Evolutionary conservation across 768 basidiomycete genomes (phyloP).

Genomic region (Pisolithus sp.): DNA sequence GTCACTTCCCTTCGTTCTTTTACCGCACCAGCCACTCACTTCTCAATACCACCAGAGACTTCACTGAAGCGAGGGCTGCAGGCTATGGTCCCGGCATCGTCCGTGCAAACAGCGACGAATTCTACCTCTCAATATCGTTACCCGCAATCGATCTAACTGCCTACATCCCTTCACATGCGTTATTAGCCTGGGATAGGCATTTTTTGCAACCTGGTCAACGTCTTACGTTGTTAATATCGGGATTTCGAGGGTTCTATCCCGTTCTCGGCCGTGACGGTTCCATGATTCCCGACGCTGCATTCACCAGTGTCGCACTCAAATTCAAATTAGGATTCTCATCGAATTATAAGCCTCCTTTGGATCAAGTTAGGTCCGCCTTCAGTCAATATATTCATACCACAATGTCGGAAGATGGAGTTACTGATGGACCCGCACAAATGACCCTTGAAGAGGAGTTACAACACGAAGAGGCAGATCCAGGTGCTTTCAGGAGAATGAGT

Average conservation of each 20-base stretch:
- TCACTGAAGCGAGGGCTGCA: slow-evolving; percentile 49
- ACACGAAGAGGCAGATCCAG: slow-evolving; percentile 32
- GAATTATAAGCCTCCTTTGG: slow-evolving; percentile 52
- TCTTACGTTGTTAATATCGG: slow-evolving; percentile 60
- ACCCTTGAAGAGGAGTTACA: neutral
- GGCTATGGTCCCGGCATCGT: slow-evolving; percentile 57
- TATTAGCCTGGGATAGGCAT: slow-evolving; percentile 70
- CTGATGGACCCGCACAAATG: slow-evolving; percentile 1
- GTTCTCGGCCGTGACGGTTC: slow-evolving; percentile 39
- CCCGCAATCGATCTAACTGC: slow-evolving; percentile 46
- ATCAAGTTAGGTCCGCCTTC: slow-evolving; percentile 41
- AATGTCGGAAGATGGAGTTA: slow-evolving; percentile 37
- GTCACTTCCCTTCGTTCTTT: no score
- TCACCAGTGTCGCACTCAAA: slow-evolving; percentile 30
- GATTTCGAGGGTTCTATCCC: slow-evolving; percentile 50
- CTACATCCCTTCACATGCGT: slow-evolving; percentile 53
- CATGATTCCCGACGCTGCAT: slow-evolving; percentile 30
- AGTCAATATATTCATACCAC: slow-evolving; percentile 40
- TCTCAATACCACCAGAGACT: slow-evolving; percentile 38
- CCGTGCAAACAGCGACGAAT: slow-evolving; percentile 43
- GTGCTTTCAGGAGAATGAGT: slow-evolving; percentile 53
- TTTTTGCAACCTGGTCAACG: slow-evolving; percentile 52
- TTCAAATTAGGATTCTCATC: slow-evolving; percentile 61
- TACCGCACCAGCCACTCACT: neutral
- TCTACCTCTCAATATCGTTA: slow-evolving; percentile 51